Percentiles rank a stretch among this genome's conserved stretches.
These are phyloP conservation scores for Phanerochaete carnosa DNA, from an alignment of 768 basidiomycete genomes.

Conservation along the genomic window DNA sequence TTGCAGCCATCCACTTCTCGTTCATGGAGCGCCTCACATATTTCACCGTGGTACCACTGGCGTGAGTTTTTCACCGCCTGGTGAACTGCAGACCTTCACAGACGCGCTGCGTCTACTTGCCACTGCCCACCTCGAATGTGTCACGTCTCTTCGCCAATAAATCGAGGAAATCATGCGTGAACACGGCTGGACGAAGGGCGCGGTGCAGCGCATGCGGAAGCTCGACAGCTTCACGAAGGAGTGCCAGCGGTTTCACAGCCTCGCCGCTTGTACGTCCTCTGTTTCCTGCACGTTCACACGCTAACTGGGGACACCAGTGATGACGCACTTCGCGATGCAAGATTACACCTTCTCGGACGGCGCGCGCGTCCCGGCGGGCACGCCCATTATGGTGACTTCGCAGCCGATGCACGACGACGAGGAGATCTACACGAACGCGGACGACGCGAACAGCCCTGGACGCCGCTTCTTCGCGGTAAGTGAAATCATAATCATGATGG, in stretches of 20 bases:
- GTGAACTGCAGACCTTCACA: conserved; percentile 18
- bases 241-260: conserved; percentile 21
- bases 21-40: neutral
- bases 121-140: conserved; percentile 26
- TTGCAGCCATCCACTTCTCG: conserved; percentile 38
- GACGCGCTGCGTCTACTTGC: conserved; percentile 28
- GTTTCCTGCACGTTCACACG: neutral
- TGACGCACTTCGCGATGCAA: conserved; percentile 28
- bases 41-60: neutral
- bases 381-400: conserved; percentile 15
- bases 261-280: conserved; percentile 20
- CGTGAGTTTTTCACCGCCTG: too few species aligned
- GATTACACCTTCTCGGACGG: conserved; percentile 35
- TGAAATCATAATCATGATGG: conserved; percentile 8
- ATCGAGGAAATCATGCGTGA: conserved; percentile 14
- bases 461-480: conserved; percentile 10
- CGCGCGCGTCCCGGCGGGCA: conserved; percentile 23
- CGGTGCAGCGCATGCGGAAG: conserved; percentile 27
- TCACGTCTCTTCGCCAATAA: conserved; percentile 27
- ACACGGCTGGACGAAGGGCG: conserved; percentile 22
- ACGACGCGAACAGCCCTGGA: neutral
- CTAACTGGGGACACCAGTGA: neutral
- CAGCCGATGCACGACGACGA: conserved; percentile 19
- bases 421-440: conserved; percentile 19
- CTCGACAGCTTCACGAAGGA: conserved; percentile 35